Evolutionary conservation across 768 basidiomycete species (phyloP).

Genomic region (Boletus edulis): DNA sequence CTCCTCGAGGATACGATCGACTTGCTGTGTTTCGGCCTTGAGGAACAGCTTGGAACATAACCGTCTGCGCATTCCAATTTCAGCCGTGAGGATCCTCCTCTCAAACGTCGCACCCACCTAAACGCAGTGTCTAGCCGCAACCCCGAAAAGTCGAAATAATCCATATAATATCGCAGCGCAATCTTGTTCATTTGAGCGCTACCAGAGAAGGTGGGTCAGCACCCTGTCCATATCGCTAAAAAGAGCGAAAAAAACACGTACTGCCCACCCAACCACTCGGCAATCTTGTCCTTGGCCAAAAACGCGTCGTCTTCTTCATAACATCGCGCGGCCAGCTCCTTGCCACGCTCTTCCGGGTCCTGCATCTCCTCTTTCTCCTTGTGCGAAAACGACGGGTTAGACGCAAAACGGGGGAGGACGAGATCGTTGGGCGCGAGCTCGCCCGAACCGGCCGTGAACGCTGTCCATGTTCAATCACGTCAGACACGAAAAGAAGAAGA

Average conservation of each 20-base stretch:
- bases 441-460: conserved; percentile 40
- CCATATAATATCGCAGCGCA: conserved; percentile 78
- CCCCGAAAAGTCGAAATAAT: conserved; percentile 83
- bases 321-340: conserved; percentile 72
- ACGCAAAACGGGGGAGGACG: conserved; percentile 44
- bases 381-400: conserved; percentile 33
- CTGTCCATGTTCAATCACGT: conserved; percentile 6
- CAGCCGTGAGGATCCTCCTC: background rate
- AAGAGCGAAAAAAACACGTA: conserved; percentile 45
- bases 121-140: conserved; percentile 88
- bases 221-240: background rate
- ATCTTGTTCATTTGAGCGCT: conserved; percentile 77
- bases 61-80: conserved; percentile 44
- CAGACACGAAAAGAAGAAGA: conserved; percentile 16
- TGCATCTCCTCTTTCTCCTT: conserved; percentile 57
- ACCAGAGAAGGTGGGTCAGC: conserved; percentile 2
- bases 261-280: conserved; percentile 94
- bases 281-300: conserved; percentile 81
- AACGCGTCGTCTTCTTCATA: conserved; percentile 87
- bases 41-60: conserved; percentile 90
- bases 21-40: conserved; percentile 96
- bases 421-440: conserved; percentile 56
- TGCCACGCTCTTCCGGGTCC: conserved; percentile 63
- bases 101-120: conserved; percentile 46
- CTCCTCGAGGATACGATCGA: conserved; percentile 92